These are phyloP conservation scores for Gnomoniopsis smithogilvyi DNA, from an alignment of 2,329 filamentous ascomycete species.

Conservation along the genomic window DNA sequence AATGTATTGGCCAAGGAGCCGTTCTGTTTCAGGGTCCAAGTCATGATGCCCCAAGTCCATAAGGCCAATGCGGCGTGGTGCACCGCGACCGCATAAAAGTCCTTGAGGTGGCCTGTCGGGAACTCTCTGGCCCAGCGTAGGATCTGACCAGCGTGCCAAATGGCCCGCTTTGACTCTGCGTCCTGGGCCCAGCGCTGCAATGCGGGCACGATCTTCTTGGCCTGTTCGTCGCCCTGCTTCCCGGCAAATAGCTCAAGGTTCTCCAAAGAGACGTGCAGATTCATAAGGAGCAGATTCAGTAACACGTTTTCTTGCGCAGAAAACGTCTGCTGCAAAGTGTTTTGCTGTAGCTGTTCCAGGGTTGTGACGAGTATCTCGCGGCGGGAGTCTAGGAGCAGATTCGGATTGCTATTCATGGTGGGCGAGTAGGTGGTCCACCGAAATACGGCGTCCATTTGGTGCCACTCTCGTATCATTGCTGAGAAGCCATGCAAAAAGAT, in stretches of 20 bases:
- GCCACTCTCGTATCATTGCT: conserved; percentile 64
- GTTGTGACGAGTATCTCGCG: conserved; percentile 61
- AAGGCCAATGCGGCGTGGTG: conserved; percentile 67
- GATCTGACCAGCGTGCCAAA: conserved; percentile 68
- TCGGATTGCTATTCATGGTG: conserved; percentile 35
- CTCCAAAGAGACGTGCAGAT: conserved; percentile 61
- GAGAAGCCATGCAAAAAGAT: conserved; percentile 65
- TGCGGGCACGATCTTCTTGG: conserved; percentile 54
- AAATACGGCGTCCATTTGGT: conserved; percentile 51
- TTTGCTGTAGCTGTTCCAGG: conserved; percentile 45
- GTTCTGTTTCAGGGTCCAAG: conserved; percentile 30
- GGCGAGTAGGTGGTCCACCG: conserved; percentile 45
- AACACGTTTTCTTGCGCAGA: conserved; percentile 45
- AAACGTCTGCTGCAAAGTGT: conserved; percentile 36
- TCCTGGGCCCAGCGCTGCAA: conserved; percentile 58
- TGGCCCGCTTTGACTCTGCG: conserved; percentile 52
- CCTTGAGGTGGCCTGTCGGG: conserved; percentile 51
- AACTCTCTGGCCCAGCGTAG: conserved; percentile 57
- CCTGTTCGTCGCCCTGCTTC: conserved; percentile 64
- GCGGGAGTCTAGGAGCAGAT: conserved; percentile 44
- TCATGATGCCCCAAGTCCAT: conserved; percentile 66
- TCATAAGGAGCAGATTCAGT: conserved; percentile 57
- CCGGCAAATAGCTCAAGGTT: conserved; percentile 67
- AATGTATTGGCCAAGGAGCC: conserved; percentile 28
- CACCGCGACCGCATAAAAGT: conserved; percentile 66